A percentile compares a stretch with the other conserved stretches of the same genome.
Evolutionary conservation across 23 red algal genomes (phyloP).

Genomic region (Gracilaria caudata): DNA sequence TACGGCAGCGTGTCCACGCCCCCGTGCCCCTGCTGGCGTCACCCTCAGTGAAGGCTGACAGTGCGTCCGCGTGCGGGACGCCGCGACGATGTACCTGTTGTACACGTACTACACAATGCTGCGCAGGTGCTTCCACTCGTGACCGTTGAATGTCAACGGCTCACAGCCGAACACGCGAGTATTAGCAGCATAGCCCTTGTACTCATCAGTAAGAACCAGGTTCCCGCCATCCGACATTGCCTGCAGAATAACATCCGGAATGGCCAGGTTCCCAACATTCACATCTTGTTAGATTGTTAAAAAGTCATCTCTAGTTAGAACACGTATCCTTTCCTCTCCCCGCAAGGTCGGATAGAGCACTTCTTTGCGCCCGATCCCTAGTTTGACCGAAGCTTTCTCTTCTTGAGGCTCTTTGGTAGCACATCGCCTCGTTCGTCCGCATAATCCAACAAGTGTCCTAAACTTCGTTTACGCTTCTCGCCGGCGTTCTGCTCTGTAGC

Average conservation of each 20-base stretch:
- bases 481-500: conserved; percentile 8
- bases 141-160: neutral
- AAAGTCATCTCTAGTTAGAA: conserved; percentile 35
- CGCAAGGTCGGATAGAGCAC: too few relatives aligned
- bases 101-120: neutral
- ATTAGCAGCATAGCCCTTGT: neutral
- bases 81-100: neutral
- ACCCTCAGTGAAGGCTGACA: too few relatives aligned
- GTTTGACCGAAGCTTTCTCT: neutral
- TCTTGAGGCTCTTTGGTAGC: conserved; percentile 1
- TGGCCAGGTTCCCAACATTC: neutral
- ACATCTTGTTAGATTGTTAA: neutral
- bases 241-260: neutral
- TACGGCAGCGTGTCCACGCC: too few relatives aligned
- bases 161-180: neutral
- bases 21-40: too few relatives aligned
- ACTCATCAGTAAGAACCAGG: conserved; percentile 5
- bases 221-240: conserved; percentile 3
- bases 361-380: too few relatives aligned
- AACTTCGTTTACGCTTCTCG: neutral
- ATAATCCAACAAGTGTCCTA: neutral
- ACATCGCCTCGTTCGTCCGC: conserved; percentile 6
- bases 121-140: neutral
- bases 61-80: too few relatives aligned
- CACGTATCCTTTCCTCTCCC: neutral